Evolutionary conservation across 306 rosid species (phyloP).

Genomic region (Adenanthera pavonina): DNA sequence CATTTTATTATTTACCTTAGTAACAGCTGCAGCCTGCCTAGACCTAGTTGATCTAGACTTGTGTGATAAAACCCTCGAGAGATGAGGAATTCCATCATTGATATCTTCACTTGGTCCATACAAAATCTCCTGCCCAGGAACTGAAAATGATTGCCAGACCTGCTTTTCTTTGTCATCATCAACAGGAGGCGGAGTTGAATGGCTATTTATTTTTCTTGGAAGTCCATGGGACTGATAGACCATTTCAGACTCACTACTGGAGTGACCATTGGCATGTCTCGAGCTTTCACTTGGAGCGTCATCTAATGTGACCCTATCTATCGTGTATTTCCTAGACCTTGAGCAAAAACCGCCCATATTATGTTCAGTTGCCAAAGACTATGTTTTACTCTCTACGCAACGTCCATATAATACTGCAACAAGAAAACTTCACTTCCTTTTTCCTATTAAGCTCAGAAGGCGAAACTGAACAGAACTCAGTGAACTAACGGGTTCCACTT

Average conservation of each 20-base stretch:
- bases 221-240: slow-evolving; percentile 50
- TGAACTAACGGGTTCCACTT: slow-evolving; percentile 34
- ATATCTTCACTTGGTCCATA: slow-evolving; percentile 62
- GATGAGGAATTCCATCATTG: slow-evolving; percentile 82
- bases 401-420: slow-evolving; percentile 49
- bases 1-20: slow-evolving; percentile 55
- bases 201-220: slow-evolving; percentile 50
- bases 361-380: slow-evolving; percentile 28
- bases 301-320: slow-evolving; percentile 59
- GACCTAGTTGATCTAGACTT: slow-evolving; percentile 77
- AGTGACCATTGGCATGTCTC: slow-evolving; percentile 65
- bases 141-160: slow-evolving; percentile 64
- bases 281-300: slow-evolving; percentile 56
- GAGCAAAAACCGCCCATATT: slow-evolving; percentile 95
- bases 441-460: background rate
- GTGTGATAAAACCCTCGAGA: slow-evolving; percentile 69
- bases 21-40: slow-evolving; percentile 65
- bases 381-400: slow-evolving; percentile 41
- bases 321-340: slow-evolving; percentile 66
- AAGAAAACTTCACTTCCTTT: slow-evolving; percentile 35
- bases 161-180: slow-evolving; percentile 57
- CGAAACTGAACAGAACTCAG: slow-evolving; percentile 29
- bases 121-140: slow-evolving; percentile 56
- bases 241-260: slow-evolving; percentile 48
- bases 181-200: slow-evolving; percentile 50